These are phyloP conservation scores for Articulospora tetracladia DNA, from an alignment of 495 filamentous ascomycete genomes.

Conservation along the genomic window DNA sequence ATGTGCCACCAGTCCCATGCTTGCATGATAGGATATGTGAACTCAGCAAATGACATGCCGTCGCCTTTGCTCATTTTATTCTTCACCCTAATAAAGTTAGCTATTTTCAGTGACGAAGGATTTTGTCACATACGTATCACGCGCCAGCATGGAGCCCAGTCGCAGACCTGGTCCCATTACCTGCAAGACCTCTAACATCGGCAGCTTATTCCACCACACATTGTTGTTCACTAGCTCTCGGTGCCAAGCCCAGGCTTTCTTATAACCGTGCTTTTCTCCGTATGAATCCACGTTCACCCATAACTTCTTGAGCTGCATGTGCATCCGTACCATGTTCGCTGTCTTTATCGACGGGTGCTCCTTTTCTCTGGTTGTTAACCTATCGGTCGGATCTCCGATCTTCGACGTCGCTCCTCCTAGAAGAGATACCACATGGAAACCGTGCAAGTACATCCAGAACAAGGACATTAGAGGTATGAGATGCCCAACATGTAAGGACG, in stretches of 20 bases:
- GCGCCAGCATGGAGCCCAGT: conserved; percentile 79
- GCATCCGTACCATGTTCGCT: conserved; percentile 71
- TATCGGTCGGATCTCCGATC: conserved; percentile 83
- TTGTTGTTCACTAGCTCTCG: conserved; percentile 73
- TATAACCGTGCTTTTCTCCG: conserved; percentile 56
- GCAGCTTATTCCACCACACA: conserved; percentile 67
- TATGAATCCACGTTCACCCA: conserved; percentile 67
- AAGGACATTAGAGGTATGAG: conserved; percentile 91
- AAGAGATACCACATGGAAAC: conserved; percentile 68
- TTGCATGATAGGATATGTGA: conserved; percentile 89
- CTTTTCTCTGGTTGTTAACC: conserved; percentile 61
- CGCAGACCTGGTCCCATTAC: conserved; percentile 68
- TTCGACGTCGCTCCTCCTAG: conserved; percentile 82
- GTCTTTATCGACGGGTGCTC: conserved; percentile 52
- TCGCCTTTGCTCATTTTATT: conserved; percentile 73
- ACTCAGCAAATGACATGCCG: conserved; percentile 92
- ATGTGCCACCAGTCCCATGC: conserved; percentile 96
- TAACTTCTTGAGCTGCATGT: conserved; percentile 74
- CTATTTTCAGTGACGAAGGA: neutral
- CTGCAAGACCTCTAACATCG: conserved; percentile 68
- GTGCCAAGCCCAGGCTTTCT: conserved; percentile 56
- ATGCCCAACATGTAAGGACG: conserved; percentile 88
- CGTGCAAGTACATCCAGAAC: conserved; percentile 89
- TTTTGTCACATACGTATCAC: conserved; percentile 71
- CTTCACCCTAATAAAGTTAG: conserved; percentile 59